Base-by-base conservation (phyloP, 2,329 filamentous ascomycete species). In the Trichoderma citrinoviride region DNA sequence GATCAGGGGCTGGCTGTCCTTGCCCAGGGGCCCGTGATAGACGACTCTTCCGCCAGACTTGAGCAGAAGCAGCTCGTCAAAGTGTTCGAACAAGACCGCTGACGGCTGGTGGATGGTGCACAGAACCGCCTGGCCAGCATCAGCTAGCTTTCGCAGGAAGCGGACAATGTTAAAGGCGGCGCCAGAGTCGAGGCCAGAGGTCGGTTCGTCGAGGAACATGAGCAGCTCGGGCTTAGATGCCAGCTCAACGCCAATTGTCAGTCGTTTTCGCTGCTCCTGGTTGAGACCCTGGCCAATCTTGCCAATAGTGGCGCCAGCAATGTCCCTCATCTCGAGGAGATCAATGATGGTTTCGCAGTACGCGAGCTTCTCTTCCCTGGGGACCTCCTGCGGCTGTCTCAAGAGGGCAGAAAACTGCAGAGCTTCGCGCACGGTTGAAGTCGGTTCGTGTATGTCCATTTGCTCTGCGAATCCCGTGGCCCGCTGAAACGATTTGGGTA, bases 401-500 rank as follows among this genome's bases (percentile, higher is more conserved):
- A 91, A 79, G 0, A 88, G 78, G 0, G 88, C 88, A 0, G 87
- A 89, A 71, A 91, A 90, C 29, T 82, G 82, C 0, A 90, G 76
- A 0, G 88, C 87, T 67, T 90, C 88, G 1, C 87, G 80, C 0
- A 91, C 87, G 0, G 88, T 91, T 0, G 86, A 80, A 0, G 86
- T 88, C 1, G 86, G 83, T 66, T 89, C 86, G 69, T 90, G 88
- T 2, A 90, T 81, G 68, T 90, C 88, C 76, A 86, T 85, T 69
- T 90, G 88, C 71, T 90, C 78, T 1, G 78, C 79, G 63, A 81
- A 94, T 27, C 91, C 91, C 0, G 90, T 93, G 71, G 91, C 91
- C 52, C 91, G 85, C 73, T 93, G 91, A 80, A 94, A 94, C 0
- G 88, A 90, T 47, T 83, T 85, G 61, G 92, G 90, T 15, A 90